Conservation (phyloP, 2,329 filamentous ascomycete genomes). For the Nectriaceae sp. region DNA sequence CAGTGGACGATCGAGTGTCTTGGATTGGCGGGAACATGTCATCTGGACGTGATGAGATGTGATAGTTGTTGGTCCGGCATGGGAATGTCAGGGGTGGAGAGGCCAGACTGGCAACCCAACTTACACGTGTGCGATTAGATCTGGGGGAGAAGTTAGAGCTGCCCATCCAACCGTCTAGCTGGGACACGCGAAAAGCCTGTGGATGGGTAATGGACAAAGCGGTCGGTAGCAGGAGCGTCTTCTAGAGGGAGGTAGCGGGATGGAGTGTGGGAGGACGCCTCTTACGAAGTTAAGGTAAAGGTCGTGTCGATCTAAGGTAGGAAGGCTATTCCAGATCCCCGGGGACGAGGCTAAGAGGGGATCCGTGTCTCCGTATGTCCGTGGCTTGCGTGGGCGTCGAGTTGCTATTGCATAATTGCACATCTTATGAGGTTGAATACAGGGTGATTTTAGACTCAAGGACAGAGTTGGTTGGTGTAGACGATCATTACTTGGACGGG, state of each 20-base stretch:
- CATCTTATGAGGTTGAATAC: not conserved
- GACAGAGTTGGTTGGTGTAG: not conserved
- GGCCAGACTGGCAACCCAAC: not conserved
- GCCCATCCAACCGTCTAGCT: not conserved
- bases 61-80: not conserved
- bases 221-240: not conserved
- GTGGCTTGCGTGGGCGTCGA: not conserved
- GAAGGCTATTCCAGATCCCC: slow-evolving; percentile 13
- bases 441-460: not conserved
- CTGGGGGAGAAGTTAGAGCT: not conserved
- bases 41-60: not conserved
- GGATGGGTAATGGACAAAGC: not conserved
- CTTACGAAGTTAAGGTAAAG: not conserved
- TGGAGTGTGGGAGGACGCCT: not conserved
- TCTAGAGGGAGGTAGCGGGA: not conserved
- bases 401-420: no score
- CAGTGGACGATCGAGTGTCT: slow-evolving; percentile 5
- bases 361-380: slow-evolving; percentile 13
- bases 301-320: slow-evolving; percentile 6
- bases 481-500: no score
- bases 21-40: not conserved
- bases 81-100: not conserved
- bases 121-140: not conserved
- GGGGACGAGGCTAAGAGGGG: slow-evolving; percentile 11
- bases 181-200: not conserved